Base-by-base conservation (phyloP, 2,329 filamentous ascomycete genomes). In the Pyricularia sp. region DNA sequence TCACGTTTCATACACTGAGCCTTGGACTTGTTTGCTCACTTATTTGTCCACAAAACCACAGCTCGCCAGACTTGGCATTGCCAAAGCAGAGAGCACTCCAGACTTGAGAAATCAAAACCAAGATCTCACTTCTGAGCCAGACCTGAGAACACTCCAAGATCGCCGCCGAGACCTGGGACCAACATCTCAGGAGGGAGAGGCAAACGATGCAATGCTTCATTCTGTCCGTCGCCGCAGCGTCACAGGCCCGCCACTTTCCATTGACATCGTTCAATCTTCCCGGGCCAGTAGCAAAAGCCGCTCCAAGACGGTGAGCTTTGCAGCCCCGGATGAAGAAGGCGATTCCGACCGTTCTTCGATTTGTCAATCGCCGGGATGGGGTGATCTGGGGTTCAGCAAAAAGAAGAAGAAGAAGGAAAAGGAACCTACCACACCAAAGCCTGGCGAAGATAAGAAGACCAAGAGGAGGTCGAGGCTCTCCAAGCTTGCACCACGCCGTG, bases 361-460 rank as follows among this genome's bases (percentile, higher is more conserved):
- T 68, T 89, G 87, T 70, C 85, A 87, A 69, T 89, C 87, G 1
- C 87, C 87, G 1, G 87, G 83, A 69, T 89, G 87, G 87, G 86
- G 88, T 71, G 82, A 84, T 26, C 85, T 85, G 72, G 81, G 81
- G 2, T 81, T 82, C 25, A 83, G 80, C 71, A 86, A 84, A 72
- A 84, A 82, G 73, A 84, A 83, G 73, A 77, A 77, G 17, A 78
- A 80, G 50, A 75, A 75, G 14, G 77, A 79, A 68, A 50, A 66
- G 28, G 14, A 36, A 25, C 65, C 26, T n/a, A 26, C 23, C n/a
- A 12, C 36, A 11, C 50, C 65, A 25, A 58, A 28, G 4, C 25
- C 28, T 17, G 36, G 10, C 25, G 28, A 65, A 30, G 64, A 79
- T 68, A 82, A 78, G 71, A 81, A 82, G 80, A 82, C 70, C 78